Percentiles rank a stretch among this genome's conserved stretches.
Evolutionary conservation across 225 moss, liverwort and hornwort genomes (phyloP).

Genomic region (Physcomitrellopsis africana): DNA sequence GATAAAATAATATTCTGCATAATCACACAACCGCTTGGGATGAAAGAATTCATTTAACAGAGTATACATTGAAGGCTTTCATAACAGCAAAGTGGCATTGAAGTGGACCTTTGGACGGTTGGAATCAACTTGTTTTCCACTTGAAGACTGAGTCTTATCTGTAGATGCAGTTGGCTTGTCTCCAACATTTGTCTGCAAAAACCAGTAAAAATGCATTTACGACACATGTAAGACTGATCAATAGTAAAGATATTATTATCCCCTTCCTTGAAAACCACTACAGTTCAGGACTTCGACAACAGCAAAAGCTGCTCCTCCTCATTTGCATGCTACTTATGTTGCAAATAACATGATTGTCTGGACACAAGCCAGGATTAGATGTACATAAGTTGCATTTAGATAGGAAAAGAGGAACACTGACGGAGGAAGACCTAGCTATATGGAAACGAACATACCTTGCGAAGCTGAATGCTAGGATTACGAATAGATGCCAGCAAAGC

Average conservation of each 20-base stretch:
- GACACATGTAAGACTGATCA: not conserved
- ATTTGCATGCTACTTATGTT: conserved; percentile 3
- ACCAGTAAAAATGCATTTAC: conserved; percentile 4
- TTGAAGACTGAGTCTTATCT: conserved; percentile 31
- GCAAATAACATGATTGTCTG: conserved; percentile 1
- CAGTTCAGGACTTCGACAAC: conserved; percentile 24
- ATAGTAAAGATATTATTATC: conserved; percentile 4
- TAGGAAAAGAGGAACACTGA: conserved; percentile 2
- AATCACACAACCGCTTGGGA: conserved; percentile 26
- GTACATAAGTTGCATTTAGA: not conserved
- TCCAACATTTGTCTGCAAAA: conserved; percentile 51
- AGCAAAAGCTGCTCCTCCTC: conserved; percentile 3
- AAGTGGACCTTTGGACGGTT: conserved; percentile 48
- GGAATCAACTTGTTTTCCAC: conserved; percentile 40
- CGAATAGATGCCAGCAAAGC: conserved; percentile 90
- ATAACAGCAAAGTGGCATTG: conserved; percentile 3
- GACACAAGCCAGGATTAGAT: conserved; percentile 2
- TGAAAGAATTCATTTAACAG: not conserved
- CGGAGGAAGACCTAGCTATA: not conserved
- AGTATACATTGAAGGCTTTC: not conserved
- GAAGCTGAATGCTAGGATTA: conserved; percentile 71
- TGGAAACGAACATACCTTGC: conserved; percentile 61
- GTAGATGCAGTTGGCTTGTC: conserved; percentile 29
- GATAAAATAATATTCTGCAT: not conserved
- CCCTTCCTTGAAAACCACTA: conserved; percentile 1